A percentile compares a stretch with the other conserved stretches of the same genome.
Conservation (phyloP, 2,329 filamentous ascomycete genomes). For the Graphium sp. region DNA sequence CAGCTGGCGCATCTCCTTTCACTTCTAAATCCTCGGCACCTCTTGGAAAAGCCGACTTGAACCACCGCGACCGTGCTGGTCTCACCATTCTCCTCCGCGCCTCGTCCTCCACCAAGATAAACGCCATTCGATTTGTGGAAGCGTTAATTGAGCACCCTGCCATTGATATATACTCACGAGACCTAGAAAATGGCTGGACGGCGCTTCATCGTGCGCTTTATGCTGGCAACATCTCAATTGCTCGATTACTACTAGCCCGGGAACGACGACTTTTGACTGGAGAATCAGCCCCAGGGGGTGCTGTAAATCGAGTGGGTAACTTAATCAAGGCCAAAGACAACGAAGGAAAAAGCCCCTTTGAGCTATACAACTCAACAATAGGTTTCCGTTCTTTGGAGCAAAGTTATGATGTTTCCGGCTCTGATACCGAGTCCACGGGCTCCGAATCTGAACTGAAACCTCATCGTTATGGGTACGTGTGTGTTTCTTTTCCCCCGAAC, state of each 20-base stretch:
- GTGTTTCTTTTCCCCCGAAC: no score
- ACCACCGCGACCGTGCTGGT: constrained; percentile 67
- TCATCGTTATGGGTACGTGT: no score
- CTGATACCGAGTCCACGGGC: constrained; percentile 25
- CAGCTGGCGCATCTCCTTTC: constrained; percentile 15
- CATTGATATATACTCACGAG: constrained; percentile 74
- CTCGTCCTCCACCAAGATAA: constrained; percentile 55
- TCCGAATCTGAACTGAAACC: no score
- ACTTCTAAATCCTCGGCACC: constrained; percentile 6
- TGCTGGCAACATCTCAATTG: constrained; percentile 74
- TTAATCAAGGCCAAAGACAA: constrained; percentile 91
- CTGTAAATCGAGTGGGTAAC: constrained; percentile 47
- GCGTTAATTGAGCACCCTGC: constrained; percentile 68
- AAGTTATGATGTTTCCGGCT: constrained; percentile 17
- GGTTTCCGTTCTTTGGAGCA: constrained; percentile 50
- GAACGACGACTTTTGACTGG: constrained; percentile 50
- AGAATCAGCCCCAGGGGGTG: constrained; percentile 41
- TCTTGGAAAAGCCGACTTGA: constrained; percentile 52
- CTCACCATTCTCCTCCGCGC: constrained; percentile 74
- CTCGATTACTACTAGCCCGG: constrained; percentile 62
- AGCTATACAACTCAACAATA: constrained; percentile 80
- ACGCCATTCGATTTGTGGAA: constrained; percentile 57
- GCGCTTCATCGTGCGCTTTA: constrained; percentile 83
- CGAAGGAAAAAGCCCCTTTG: constrained; percentile 88
- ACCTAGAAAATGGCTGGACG: constrained; percentile 91